Conservation (phyloP, 108 stramenopile species). For the Mayamaea pseudoterrestris region DNA sequence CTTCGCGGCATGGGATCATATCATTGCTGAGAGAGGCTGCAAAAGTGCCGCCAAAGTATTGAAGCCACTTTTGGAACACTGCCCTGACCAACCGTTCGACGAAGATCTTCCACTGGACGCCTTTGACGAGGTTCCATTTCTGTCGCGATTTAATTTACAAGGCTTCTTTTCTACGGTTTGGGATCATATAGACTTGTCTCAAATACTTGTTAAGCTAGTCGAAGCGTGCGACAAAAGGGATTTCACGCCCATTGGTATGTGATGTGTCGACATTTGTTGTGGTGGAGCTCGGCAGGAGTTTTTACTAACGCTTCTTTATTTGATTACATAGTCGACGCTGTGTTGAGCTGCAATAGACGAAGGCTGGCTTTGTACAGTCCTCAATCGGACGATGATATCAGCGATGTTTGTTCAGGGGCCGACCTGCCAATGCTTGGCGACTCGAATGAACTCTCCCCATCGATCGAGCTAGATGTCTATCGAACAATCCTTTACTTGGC, state of each 20-base stretch:
- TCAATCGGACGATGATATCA: not conserved
- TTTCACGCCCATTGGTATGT: constrained; percentile 54
- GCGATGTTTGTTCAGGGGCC: not conserved
- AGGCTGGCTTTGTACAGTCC: constrained; percentile 11
- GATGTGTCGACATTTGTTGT: too few relatives aligned
- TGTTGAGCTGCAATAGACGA: constrained; percentile 40
- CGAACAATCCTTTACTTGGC: constrained; percentile 67
- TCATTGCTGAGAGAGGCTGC: constrained; percentile 51
- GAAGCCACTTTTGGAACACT: not conserved
- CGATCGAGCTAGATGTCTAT: constrained; percentile 55
- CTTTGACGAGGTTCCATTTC: constrained; percentile 38
- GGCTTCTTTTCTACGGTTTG: constrained; percentile 58
- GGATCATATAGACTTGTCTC: constrained; percentile 69
- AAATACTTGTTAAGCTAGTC: constrained; percentile 60
- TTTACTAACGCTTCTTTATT: too few relatives aligned
- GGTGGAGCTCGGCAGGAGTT: too few relatives aligned
- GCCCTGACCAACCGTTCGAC: not conserved
- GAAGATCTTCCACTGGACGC: constrained; percentile 7
- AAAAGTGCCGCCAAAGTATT: constrained; percentile 49
- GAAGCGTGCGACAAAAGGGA: constrained; percentile 77
- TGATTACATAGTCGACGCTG: constrained; percentile 52
- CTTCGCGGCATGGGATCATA: constrained; percentile 66
- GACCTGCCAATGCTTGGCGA: not conserved
- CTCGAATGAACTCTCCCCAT: not conserved
- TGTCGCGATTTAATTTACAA: constrained; percentile 62